Evolutionary conservation across 2,329 filamentous ascomycete genomes (phyloP), one percentile per base, ranked within the genome.

Genomic region (Cladorrhinum sp.): DNA sequence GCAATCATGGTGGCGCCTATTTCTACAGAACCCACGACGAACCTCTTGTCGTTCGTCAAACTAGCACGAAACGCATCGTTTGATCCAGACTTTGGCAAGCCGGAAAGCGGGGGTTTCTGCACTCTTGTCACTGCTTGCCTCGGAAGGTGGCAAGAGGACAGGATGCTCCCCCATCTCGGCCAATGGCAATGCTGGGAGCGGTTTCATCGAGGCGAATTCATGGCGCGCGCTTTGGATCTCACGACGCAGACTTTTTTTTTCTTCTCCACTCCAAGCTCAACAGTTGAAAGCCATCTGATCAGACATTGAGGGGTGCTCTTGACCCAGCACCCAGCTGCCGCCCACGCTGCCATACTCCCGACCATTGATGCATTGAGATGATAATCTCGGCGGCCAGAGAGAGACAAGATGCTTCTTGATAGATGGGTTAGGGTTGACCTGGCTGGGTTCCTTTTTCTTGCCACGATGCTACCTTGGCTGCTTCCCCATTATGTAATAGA

Each of bases 141-240:
- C 54, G 54, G 54, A 36, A 20, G 54, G 54, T 49, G 36, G 54
- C 54, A 57, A 57, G 24, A 57, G 21, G 23, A 30, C 54, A 26
- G 49, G 14, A 57, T 36, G 33, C 33, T 36, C 9, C 8, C 12
- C 14, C 12, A 23, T 20, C 39, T 57, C 18, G 24, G 26, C 54
- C 54, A 57, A 57, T 57, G 39, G 39, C 36, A 49, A 46, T 20
- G 26, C n/a, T 16, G 10, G 10, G 9, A 48, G 39, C 36, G 24
- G 54, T 57, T 57, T 57, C 54, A 57, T 57, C 54, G 39, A 57
- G 54, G 54, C 39, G 16, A 57, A 57, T 57, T 24, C 39, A 57
- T 46, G 16, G 42, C 42, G n/a, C 42, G 42, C n/a, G 16, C 42
- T 46, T 46, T 18, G 42, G n/a, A 46, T 5, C 5, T 46, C n/a